Evolutionary conservation across 139 green algal genomes (phyloP).

Genomic region (Volvox reticuliferus): DNA sequence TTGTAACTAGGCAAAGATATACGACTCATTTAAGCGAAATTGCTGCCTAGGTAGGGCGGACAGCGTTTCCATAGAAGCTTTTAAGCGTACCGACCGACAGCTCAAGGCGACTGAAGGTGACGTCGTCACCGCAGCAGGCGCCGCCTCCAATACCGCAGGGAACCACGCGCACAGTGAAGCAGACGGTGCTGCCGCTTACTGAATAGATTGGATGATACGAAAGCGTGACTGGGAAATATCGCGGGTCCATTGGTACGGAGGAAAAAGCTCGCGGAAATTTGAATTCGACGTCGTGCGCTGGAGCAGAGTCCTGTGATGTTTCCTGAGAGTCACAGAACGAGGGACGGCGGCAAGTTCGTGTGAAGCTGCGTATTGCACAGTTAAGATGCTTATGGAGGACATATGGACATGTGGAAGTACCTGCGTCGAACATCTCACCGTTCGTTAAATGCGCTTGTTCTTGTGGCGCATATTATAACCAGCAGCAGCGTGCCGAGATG

Average conservation of each 20-base stretch:
- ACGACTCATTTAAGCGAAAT: no score
- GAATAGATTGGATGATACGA: background rate
- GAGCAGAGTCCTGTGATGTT: background rate
- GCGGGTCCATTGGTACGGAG: constrained; percentile 41
- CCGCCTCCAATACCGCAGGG: background rate
- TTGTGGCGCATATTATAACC: background rate
- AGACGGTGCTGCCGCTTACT: background rate
- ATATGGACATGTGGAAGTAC: no score
- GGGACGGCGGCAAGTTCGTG: no score
- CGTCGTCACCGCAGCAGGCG: background rate
- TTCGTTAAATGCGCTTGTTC: background rate
- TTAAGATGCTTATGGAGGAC: no score
- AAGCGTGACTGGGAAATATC: constrained; percentile 34
- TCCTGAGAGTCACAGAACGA: background rate
- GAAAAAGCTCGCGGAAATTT: constrained; percentile 13
- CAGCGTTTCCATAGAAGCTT: no score
- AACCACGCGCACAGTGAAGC: constrained; percentile 11
- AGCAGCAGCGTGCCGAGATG: background rate
- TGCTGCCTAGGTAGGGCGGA: no score
- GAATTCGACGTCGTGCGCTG: no score
- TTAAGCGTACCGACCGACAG: constrained; percentile 5
- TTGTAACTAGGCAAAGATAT: no score
- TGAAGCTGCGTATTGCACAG: no score
- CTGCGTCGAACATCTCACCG: background rate
- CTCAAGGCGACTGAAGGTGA: constrained; percentile 46